A percentile compares a stretch with the other conserved stretches of the same genome.
These are phyloP conservation scores for Deuterostichococcus epilithicus DNA, from an alignment of 139 green algal genomes.

Conservation along the genomic window DNA sequence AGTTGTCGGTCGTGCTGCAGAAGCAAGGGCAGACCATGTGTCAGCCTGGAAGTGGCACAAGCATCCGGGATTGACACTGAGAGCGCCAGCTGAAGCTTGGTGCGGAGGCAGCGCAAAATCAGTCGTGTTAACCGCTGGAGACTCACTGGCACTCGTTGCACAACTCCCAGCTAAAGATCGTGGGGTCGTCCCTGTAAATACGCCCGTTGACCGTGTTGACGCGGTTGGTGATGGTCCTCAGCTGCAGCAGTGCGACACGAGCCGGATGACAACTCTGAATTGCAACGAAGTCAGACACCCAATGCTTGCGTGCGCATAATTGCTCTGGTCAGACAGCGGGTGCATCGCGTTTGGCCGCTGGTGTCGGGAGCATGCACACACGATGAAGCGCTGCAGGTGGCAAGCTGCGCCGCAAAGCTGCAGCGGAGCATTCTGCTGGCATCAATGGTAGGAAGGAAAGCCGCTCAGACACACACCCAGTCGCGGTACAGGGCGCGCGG, in stretches of 20 bases:
- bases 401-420: too few species aligned
- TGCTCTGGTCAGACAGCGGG: too few species aligned
- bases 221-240: slow-evolving; percentile 14
- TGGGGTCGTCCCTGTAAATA: slow-evolving; percentile 35
- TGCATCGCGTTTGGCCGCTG: too few species aligned
- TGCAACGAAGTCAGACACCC: too few species aligned
- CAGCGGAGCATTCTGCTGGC: too few species aligned
- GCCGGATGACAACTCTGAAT: too few species aligned
- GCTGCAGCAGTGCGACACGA: too few species aligned
- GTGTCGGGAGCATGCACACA: too few species aligned
- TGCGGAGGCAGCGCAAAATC: not conserved
- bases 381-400: too few species aligned
- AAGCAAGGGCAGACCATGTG: not conserved
- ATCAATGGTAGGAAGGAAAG: too few species aligned
- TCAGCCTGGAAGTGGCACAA: not conserved
- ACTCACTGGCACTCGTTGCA: slow-evolving; percentile 29
- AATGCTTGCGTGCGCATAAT: too few species aligned
- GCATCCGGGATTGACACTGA: not conserved
- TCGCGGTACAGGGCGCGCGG: not conserved
- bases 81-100: not conserved
- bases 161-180: slow-evolving; percentile 44
- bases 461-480: not conserved
- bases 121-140: not conserved
- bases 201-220: slow-evolving; percentile 35
- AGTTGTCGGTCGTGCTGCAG: not conserved